Base-by-base conservation (phyloP, 169 alveolate genomes). In the Plasmodium vivax region DNA sequence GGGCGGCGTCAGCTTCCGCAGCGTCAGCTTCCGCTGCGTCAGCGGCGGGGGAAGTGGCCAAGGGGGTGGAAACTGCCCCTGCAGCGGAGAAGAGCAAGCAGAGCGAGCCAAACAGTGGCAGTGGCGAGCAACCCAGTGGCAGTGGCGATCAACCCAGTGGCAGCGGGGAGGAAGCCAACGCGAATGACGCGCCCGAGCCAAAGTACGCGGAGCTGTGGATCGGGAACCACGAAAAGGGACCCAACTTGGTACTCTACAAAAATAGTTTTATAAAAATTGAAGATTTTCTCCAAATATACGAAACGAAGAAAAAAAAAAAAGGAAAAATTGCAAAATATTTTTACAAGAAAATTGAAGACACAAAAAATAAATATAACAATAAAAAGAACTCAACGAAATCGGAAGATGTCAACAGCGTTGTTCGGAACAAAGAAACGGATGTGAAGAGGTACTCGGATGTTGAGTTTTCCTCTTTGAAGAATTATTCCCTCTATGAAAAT, bases 181-280 rank as follows among this genome's bases (percentile, higher is more conserved):
- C 43, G 1, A 32, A 36, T 43, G 41, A 62, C 9, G 82, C 68
- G 19, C 23, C 27, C 45, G 32, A 23, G n/a, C 32, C 75, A 38
- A 94, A 88, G 27, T 96, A 93, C 58, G 96, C 97, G 30, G 97
- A 96, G 81, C 71, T 96, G 47, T 96, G 97, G 97, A 79, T 96
- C 3, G 97, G 97, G 4, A 92, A 93, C 72, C 97, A 96, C 72
- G 93, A 58, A 27, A 92, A 95, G 51, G 96, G 96, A 23, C 97
- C 97, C 7, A 87, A 87, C 36, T 87, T 87, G 51, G 82, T 87
- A 14, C 62, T 75, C 3, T 87, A 94, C 94, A 75, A 62, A 45
- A 51, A 95, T 93, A 72, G 54, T 58, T 38, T 83, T 92, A 34
- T 83, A 75, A 47, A 47, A 92, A 74, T 83, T 12, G 84, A 54